phyloP scores from a whole-genome alignment of 257 asterid species.

The Scutellaria galericulata region DNA sequence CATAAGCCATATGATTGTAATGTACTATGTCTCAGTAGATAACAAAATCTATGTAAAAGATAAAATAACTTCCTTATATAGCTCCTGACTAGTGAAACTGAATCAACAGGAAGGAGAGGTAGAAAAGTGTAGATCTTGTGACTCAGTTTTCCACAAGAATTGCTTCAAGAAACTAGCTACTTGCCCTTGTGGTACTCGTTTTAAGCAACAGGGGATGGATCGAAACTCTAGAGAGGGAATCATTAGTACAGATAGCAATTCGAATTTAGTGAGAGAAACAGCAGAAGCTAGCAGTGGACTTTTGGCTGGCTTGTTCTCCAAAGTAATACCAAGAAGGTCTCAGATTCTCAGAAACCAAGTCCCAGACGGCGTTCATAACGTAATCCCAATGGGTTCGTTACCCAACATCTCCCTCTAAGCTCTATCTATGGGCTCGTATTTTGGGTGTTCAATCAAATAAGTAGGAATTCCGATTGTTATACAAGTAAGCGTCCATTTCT shows the following conservation, averaged over 20 bases:
- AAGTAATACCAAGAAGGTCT: slow-evolving; percentile 55
- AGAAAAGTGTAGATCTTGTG: slow-evolving; percentile 79
- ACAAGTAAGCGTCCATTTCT: slow-evolving; percentile 31
- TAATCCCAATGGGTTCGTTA: slow-evolving; percentile 77
- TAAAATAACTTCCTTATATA: neutral
- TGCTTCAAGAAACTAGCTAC: slow-evolving; percentile 64
- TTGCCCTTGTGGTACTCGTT: slow-evolving; percentile 76
- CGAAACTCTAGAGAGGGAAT: slow-evolving; percentile 37
- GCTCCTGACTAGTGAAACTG: slow-evolving; percentile 28
- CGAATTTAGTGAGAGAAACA: slow-evolving; percentile 36
- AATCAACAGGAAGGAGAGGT: slow-evolving; percentile 78
- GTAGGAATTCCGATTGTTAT: slow-evolving; percentile 14
- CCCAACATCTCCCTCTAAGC: slow-evolving; percentile 66
- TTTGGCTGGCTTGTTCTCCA: slow-evolving; percentile 67
- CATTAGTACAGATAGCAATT: slow-evolving; percentile 34
- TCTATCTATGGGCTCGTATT: neutral
- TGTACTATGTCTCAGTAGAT: neutral
- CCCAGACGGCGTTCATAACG: slow-evolving; percentile 45
- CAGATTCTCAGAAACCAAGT: slow-evolving; percentile 42
- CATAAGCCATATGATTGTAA: slow-evolving; percentile 15
- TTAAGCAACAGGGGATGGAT: slow-evolving; percentile 43
- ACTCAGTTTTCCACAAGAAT: slow-evolving; percentile 69
- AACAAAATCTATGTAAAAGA: neutral
- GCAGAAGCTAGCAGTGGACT: slow-evolving; percentile 55
- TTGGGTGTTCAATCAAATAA: slow-evolving; percentile 16